Evolutionary conservation across 2,329 filamentous ascomycete genomes (phyloP), one percentile per base, ranked within the genome.

Genomic region (Raffaelea deltoideospora): DNA sequence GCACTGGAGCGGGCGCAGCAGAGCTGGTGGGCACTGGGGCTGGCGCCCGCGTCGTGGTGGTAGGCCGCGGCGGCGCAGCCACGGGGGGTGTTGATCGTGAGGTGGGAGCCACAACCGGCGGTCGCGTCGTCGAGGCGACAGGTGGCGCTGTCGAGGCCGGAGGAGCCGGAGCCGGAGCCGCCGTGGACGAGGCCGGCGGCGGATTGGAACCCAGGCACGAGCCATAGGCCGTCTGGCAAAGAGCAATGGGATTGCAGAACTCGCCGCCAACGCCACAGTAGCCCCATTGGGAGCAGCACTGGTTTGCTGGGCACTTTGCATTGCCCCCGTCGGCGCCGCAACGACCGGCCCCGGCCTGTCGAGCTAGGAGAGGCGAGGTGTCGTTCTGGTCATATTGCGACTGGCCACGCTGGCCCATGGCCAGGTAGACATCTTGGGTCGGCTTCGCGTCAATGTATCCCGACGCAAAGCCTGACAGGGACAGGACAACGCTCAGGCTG

Each of bases 231-330:
- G 38, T n/a, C 37, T 45, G 43, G 38, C 43, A 45, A 27, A 37
- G 37, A 4, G 37, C 41, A 22, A 37, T 27, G 9, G 35, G 31
- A 26, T 40, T 37, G 39, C 43, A 45, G 37, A 36, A 39, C 31
- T 45, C 38, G 15, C 18, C 32, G 9, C 37, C 33, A 13, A 41
- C 43, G 33, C 45, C 45, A 34, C 45, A 47, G 32, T 24, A 47
- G 15, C 45, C 45, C 37, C 42, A 47, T 33, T 47, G 43, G 21
- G 43, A 45, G 36, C 45, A 47, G 39, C 45, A 47, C 21, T 44
- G 40, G 37, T 40, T 39, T n/a, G 38, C 21, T 11, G 45, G 38
- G 36, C 45, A 47, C 35, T 37, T 35, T 20, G 37, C 34, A 26
- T 34, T 35, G 27, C 41, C 43, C 18, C 32, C 32, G 22, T 42